Base-by-base conservation (phyloP, 352 stramenopile species). In the Achlya hypogyna region DNA sequence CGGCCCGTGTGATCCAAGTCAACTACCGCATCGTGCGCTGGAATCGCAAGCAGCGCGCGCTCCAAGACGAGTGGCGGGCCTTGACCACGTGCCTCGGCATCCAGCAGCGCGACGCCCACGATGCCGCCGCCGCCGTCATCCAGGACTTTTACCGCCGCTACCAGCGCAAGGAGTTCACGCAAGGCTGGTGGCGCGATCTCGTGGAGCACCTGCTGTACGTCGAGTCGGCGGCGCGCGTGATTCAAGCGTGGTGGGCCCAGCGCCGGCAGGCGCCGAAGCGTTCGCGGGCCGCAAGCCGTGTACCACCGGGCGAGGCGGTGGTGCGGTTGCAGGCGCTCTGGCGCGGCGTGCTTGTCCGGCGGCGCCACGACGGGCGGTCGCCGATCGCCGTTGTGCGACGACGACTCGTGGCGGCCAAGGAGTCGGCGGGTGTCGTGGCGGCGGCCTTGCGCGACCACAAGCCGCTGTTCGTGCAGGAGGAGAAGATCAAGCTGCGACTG, bases 301-400 rank as follows among this genome's bases (percentile, higher is more conserved):
- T 67, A 1, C 49, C 22, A n/a, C 51, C 29, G 22, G 25, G 51
- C 18, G 38, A 54, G 1, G 53, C 71, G 22, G 71, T 86, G 20
- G 51, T 69, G 4, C 74, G 70, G 16, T 28, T 93, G 0, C 84
- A 93, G 58, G 72, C 79, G 0, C 91, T 81, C 82, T 93, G 82
- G 79, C 78, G 84, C 42, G 84, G 84, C 14, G 78, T 75, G 53
- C 45, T 79, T 2, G 78, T 91, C 20, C 82, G 84, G 12, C 72
- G 88, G 35, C 71, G 80, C 34, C 67, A 81, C 22, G 75, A 73
- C 25, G 74, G 62, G 2, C 31, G 16, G 10, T 56, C 49, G 5
- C 60, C 70, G n/a, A 22, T 67, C 25, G 59, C 60, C 9, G 51
- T 47, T 34, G 51, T 67, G 47, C 60, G 60, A 32, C 60, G 59